A percentile compares a stretch with the other conserved stretches of the same genome.
phyloP scores from a whole-genome alignment of 257 asterid species.

The Nicotiana otophora region DNA sequence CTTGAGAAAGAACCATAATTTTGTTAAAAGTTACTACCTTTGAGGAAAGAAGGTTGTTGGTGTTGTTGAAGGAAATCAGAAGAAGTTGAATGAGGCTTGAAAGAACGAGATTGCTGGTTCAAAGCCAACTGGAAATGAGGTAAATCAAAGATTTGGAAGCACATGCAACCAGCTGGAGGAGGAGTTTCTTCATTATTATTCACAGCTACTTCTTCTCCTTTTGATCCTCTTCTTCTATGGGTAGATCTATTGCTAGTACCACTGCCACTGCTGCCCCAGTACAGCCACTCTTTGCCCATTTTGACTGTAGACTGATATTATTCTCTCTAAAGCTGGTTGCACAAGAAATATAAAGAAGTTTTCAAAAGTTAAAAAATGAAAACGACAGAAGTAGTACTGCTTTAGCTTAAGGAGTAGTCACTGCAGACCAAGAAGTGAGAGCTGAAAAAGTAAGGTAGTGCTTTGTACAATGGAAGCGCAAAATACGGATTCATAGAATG shows the following conservation, averaged over 20 bases:
- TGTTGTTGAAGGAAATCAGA: conserved; percentile 22
- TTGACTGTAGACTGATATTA: not conserved
- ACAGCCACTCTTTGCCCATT: conserved; percentile 85
- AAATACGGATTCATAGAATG: conserved; percentile 24
- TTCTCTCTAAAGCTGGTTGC: not conserved
- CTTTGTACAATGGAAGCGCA: conserved; percentile 8
- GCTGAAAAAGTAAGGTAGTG: conserved; percentile 4
- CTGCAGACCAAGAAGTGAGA: not conserved
- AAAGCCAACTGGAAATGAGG: conserved; percentile 45
- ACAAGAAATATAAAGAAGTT: not conserved
- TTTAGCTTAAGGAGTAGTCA: not conserved
- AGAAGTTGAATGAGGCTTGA: conserved; percentile 15
- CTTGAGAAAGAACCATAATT: not conserved
- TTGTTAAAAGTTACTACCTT: conserved; percentile 42
- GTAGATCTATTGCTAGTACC: conserved; percentile 22
- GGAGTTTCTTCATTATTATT: conserved; percentile 12
- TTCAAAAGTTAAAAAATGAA: conserved; percentile 21
- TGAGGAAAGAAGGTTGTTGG: conserved; percentile 20
- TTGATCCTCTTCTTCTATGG: conserved; percentile 22
- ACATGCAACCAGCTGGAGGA: conserved; percentile 70
- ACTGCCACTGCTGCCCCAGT: conserved; percentile 43
- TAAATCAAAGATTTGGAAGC: conserved; percentile 66
- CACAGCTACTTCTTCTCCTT: conserved; percentile 3
- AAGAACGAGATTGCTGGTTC: conserved; percentile 31
- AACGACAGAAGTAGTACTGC: conserved; percentile 26